A percentile compares a stretch with the other conserved stretches of the same genome.
These are phyloP conservation scores for Fragaria iinumae DNA, from an alignment of 306 rosid species.

Conservation along the genomic window DNA sequence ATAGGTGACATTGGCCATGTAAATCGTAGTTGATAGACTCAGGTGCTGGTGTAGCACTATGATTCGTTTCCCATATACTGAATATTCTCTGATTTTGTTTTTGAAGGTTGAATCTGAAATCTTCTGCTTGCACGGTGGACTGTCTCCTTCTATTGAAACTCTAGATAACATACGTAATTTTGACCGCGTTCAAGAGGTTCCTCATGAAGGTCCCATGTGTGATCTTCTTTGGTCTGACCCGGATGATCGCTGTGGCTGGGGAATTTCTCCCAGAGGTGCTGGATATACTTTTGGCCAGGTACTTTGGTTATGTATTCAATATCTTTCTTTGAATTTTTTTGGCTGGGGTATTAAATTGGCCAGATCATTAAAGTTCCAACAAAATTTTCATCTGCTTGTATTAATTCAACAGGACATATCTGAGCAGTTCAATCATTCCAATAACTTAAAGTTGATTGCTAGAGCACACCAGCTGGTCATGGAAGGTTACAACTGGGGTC, in stretches of 20 bases:
- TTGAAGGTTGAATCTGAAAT: slow-evolving; percentile 90
- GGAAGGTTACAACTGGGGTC: slow-evolving; percentile 98
- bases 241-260: slow-evolving; percentile 98
- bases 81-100: background rate
- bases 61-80: background rate
- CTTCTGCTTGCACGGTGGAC: slow-evolving; percentile 91
- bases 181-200: slow-evolving; percentile 99
- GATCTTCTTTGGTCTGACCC: slow-evolving; percentile 98
- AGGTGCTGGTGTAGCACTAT: background rate
- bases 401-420: slow-evolving; percentile 70
- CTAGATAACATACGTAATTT: slow-evolving; percentile 85
- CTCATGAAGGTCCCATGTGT: slow-evolving; percentile 97
- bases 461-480: slow-evolving; percentile 98
- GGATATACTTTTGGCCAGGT: slow-evolving; percentile 98
- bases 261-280: slow-evolving; percentile 95
- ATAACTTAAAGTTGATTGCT: slow-evolving; percentile 88
- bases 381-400: background rate
- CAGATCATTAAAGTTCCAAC: background rate
- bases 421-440: slow-evolving; percentile 91
- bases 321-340: background rate
- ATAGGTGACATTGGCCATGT: background rate
- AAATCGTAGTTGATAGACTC: background rate
- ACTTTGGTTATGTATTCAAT: background rate
- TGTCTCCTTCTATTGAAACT: slow-evolving; percentile 94
- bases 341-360: background rate